Evolutionary conservation across 495 filamentous ascomycete species (phyloP).

Genomic region (Hypoxylon intermedium): DNA sequence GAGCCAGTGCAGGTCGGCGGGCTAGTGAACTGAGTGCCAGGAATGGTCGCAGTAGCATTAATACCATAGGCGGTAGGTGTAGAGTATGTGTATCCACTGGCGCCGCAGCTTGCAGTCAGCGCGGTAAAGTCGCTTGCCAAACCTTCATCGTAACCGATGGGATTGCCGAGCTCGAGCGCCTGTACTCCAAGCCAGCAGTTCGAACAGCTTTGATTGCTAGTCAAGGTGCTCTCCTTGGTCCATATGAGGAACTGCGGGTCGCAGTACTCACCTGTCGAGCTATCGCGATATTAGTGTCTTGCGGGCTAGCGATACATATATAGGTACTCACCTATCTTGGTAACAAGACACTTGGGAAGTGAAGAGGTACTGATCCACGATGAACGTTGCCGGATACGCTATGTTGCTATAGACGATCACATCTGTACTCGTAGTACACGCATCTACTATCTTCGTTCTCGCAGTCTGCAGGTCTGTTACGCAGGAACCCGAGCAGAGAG

Average conservation of each 20-base stretch:
- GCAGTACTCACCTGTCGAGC: background rate
- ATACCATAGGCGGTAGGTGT: background rate
- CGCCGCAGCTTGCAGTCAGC: background rate
- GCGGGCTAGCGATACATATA: too few species aligned
- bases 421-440: background rate
- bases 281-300: too few species aligned
- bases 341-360: background rate
- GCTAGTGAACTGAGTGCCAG: background rate
- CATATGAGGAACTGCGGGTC: background rate
- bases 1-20: background rate
- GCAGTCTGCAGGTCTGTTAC: background rate
- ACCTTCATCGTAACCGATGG: background rate
- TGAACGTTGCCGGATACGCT: background rate
- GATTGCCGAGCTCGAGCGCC: background rate
- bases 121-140: background rate
- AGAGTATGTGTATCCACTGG: background rate
- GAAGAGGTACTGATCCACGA: background rate
- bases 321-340: too few species aligned
- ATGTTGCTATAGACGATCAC: background rate
- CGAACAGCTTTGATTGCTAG: background rate
- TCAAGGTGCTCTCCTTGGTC: background rate
- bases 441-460: background rate
- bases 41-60: background rate
- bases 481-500: background rate
- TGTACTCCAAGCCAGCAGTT: conserved; percentile 1